Conservation (phyloP, 176 grass and related monocot genomes). For the Typha latifolia region DNA sequence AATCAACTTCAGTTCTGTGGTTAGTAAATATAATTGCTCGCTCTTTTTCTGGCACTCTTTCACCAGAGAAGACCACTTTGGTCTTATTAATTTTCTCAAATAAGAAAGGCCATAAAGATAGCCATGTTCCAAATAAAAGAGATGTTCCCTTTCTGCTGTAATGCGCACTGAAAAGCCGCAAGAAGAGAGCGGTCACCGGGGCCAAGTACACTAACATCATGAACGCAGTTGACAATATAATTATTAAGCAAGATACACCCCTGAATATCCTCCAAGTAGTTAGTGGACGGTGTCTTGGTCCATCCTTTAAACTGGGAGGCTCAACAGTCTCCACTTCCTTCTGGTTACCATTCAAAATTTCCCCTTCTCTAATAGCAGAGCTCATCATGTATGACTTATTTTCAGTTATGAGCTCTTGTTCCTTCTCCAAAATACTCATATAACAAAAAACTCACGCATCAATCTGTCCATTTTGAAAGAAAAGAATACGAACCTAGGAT, state of each 20-base stretch:
- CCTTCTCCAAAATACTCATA: background rate
- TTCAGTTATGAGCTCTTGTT: background rate
- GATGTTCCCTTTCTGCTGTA: constrained; percentile 77
- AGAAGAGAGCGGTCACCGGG: constrained; percentile 43
- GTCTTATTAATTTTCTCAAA: constrained; percentile 95
- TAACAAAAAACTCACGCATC: background rate
- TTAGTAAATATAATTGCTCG: constrained; percentile 77
- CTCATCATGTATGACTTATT: constrained; percentile 27
- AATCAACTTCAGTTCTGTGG: constrained; percentile 93
- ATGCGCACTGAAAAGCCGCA: constrained; percentile 62
- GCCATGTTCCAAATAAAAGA: constrained; percentile 75
- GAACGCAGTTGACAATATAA: constrained; percentile 63
- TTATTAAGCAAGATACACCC: constrained; percentile 56
- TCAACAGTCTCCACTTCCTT: constrained; percentile 17
- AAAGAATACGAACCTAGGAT: background rate
- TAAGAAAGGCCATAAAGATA: constrained; percentile 81
- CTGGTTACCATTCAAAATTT: constrained; percentile 38
- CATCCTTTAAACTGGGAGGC: constrained; percentile 27
- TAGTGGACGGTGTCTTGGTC: constrained; percentile 34
- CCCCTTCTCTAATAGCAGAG: constrained; percentile 3
- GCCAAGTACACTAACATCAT: constrained; percentile 70
- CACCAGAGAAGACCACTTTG: constrained; percentile 77
- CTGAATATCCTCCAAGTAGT: constrained; percentile 43
- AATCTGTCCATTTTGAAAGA: background rate
- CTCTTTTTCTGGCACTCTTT: constrained; percentile 43